Percentiles rank a stretch among this genome's conserved stretches.
Conservation (phyloP, 2,329 filamentous ascomycete species). For the Daldinia sp. region DNA sequence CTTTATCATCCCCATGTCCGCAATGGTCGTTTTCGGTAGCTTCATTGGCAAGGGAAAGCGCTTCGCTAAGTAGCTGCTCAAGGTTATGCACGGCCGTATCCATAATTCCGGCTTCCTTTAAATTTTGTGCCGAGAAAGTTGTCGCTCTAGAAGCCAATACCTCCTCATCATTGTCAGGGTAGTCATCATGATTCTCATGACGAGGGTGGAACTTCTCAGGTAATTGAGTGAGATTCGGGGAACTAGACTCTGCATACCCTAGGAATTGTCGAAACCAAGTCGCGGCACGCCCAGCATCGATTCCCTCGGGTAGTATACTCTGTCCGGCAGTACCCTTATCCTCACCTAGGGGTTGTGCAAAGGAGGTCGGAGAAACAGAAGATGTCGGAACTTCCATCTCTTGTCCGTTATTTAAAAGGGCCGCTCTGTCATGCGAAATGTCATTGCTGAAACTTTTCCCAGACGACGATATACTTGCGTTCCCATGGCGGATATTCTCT, state of each 20-base stretch:
- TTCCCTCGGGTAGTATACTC: slow-evolving; percentile 27
- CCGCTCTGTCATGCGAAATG: neutral
- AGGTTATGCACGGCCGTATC: slow-evolving; percentile 53
- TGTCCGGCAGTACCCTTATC: slow-evolving; percentile 22
- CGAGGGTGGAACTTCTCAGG: slow-evolving; percentile 46
- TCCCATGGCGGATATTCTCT: slow-evolving; percentile 36
- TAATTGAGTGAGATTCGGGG: slow-evolving; percentile 45
- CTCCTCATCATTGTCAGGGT: slow-evolving; percentile 23
- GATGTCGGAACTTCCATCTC: slow-evolving; percentile 21
- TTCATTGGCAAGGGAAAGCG: slow-evolving; percentile 58
- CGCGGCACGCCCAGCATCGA: slow-evolving; percentile 42
- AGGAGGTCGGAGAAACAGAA: slow-evolving; percentile 28
- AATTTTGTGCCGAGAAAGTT: slow-evolving; percentile 47
- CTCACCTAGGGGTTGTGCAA: slow-evolving; percentile 2
- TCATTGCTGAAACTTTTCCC: neutral
- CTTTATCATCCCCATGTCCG: slow-evolving; percentile 43
- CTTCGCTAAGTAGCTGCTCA: slow-evolving; percentile 61
- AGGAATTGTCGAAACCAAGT: slow-evolving; percentile 50
- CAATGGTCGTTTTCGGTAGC: slow-evolving; percentile 52
- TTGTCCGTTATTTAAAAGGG: neutral
- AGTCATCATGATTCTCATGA: slow-evolving; percentile 40
- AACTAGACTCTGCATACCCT: slow-evolving; percentile 35
- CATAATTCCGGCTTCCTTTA: slow-evolving; percentile 44
- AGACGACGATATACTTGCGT: slow-evolving; percentile 18
- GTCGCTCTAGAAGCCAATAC: slow-evolving; percentile 42